Evolutionary conservation across 768 basidiomycete genomes (phyloP).

Genomic region (Auricularia cornea): DNA sequence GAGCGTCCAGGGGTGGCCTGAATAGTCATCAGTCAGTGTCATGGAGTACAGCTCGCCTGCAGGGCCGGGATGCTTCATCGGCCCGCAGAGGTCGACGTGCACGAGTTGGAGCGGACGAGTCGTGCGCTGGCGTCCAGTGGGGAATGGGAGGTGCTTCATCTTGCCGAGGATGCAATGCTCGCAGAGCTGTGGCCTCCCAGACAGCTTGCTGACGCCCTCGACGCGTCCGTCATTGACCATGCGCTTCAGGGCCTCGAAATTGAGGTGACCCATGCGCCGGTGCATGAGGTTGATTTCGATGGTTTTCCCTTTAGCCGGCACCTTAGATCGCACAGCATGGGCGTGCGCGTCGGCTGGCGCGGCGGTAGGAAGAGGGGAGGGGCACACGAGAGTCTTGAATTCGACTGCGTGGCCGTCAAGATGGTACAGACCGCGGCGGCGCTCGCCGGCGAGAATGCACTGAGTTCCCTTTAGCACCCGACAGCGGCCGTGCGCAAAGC

Average conservation of each 20-base stretch:
- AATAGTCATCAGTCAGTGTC: neutral
- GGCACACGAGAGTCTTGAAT: neutral
- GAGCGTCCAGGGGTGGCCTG: neutral
- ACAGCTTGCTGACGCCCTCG: neutral
- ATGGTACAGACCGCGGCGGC: slow-evolving; percentile 9
- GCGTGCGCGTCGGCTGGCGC: neutral
- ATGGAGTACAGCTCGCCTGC: neutral
- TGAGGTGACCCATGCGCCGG: slow-evolving; percentile 2
- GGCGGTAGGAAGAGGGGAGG: neutral
- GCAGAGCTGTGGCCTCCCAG: neutral
- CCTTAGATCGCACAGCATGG: too few relatives aligned
- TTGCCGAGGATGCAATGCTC: slow-evolving; percentile 2
- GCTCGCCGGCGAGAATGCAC: slow-evolving; percentile 1
- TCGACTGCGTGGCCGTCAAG: neutral
- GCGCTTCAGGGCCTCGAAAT: neutral
- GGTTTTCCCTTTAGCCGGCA: neutral
- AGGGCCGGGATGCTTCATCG: neutral
- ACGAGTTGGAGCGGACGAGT: neutral
- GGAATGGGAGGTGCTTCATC: neutral
- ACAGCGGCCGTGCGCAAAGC: slow-evolving; percentile 4
- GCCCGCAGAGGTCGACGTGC: neutral
- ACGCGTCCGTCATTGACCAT: slow-evolving; percentile 1
- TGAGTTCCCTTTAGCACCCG: neutral
- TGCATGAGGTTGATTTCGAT: slow-evolving; percentile 4
- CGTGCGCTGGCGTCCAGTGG: neutral